Evolutionary conservation across 2,329 filamentous ascomycete genomes (phyloP).

Genomic region (Phialophora expanda): DNA sequence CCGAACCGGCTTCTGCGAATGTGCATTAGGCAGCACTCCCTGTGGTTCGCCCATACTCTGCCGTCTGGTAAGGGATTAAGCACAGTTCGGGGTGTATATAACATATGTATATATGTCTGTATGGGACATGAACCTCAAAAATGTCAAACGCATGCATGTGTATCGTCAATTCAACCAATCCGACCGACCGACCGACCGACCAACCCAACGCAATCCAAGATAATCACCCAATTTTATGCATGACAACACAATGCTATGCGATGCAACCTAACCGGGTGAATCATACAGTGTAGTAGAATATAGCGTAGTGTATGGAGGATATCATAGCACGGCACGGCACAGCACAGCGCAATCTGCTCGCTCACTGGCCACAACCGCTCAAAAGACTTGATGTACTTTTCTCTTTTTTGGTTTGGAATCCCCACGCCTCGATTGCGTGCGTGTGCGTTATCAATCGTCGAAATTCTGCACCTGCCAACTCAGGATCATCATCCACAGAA

Average conservation of each 20-base stretch:
- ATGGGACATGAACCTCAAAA: background rate
- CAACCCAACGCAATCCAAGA: background rate
- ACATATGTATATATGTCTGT: background rate
- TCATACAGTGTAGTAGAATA: background rate
- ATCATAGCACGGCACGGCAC: background rate
- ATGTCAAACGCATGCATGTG: background rate
- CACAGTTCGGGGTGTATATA: too few relatives aligned
- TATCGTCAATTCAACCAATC: background rate
- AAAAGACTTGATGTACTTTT: background rate
- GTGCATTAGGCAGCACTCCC: too few relatives aligned
- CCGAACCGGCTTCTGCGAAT: too few relatives aligned
- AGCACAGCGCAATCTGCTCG: background rate
- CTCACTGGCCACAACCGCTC: too few relatives aligned
- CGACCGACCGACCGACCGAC: too few relatives aligned
- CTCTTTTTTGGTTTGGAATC: background rate
- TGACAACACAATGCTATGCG: background rate
- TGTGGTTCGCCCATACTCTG: too few relatives aligned
- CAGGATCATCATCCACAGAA: slow-evolving; percentile 70
- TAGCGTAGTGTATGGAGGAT: background rate
- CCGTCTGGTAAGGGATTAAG: too few relatives aligned
- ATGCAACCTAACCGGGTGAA: background rate
- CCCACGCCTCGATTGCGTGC: background rate
- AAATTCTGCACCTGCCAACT: slow-evolving; percentile 61
- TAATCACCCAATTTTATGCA: background rate
- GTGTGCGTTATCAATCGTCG: slow-evolving; percentile 28